Percentiles rank a stretch among this genome's conserved stretches.
These are phyloP conservation scores for Polyporus arcularius DNA, from an alignment of 768 basidiomycete species.

Conservation along the genomic window DNA sequence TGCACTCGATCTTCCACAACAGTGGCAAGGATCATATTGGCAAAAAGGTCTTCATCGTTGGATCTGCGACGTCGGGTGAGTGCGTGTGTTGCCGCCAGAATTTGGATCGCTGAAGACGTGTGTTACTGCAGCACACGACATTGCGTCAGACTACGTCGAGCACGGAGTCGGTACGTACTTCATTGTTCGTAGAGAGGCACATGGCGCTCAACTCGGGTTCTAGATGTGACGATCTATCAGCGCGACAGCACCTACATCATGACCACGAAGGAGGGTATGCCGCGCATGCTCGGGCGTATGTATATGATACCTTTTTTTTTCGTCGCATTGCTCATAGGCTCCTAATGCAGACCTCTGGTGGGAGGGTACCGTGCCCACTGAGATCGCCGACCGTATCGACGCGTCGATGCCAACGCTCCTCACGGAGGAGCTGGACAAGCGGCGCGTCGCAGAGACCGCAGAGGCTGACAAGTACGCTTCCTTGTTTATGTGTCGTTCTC, in stretches of 20 bases:
- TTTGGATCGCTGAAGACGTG: not conserved
- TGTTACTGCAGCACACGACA: conserved; percentile 42
- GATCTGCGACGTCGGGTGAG: conserved; percentile 60
- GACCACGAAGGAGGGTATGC: conserved; percentile 39
- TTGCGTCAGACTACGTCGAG: conserved; percentile 46
- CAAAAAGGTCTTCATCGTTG: conserved; percentile 73
- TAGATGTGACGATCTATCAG: conserved; percentile 63
- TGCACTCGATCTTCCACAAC: conserved; percentile 61
- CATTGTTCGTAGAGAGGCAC: not conserved
- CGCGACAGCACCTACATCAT: conserved; percentile 53
- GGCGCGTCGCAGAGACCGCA: conserved; percentile 35
- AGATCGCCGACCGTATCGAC: conserved; percentile 55
- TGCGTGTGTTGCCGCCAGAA: not conserved
- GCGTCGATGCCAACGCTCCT: conserved; percentile 47
- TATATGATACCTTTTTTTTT: not conserved
- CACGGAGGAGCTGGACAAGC: conserved; percentile 31
- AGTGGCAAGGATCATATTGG: conserved; percentile 57
- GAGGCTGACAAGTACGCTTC: conserved; percentile 28
- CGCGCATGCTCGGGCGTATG: conserved; percentile 32
- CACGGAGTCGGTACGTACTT: conserved; percentile 44
- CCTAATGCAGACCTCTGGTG: conserved; percentile 36
- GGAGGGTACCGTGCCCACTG: conserved; percentile 48
- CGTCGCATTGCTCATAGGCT: not conserved
- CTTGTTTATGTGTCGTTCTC: not conserved
- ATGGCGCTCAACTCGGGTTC: not conserved